Conservation (phyloP, 495 filamentous ascomycete species). For the Hypoxylon lenormandii region DNA sequence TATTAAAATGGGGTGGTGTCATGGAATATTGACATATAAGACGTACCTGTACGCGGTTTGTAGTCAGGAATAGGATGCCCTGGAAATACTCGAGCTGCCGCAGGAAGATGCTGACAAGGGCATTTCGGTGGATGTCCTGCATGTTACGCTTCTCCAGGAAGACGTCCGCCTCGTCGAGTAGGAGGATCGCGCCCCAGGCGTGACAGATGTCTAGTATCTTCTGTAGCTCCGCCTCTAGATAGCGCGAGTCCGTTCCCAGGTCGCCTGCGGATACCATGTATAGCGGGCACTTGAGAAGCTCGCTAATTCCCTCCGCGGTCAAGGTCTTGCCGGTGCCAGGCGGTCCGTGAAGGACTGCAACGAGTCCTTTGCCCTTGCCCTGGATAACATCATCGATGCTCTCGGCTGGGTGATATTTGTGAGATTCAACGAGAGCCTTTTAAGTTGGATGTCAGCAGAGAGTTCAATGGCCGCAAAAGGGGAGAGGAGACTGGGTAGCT, state of each 20-base stretch:
- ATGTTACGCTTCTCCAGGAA: slow-evolving; percentile 71
- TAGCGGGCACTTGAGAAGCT: slow-evolving; percentile 64
- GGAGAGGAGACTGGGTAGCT: neutral
- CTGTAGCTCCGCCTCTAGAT: slow-evolving; percentile 64
- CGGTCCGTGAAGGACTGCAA: slow-evolving; percentile 68
- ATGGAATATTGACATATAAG: slow-evolving; percentile 56
- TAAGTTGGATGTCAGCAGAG: slow-evolving; percentile 20
- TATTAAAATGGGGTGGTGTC: slow-evolving; percentile 83
- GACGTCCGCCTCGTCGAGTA: slow-evolving; percentile 76
- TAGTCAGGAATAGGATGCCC: slow-evolving; percentile 72
- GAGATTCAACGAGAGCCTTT: slow-evolving; percentile 77
- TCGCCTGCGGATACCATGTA: slow-evolving; percentile 69
- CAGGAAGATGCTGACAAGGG: slow-evolving; percentile 68
- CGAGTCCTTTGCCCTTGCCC: slow-evolving; percentile 71
- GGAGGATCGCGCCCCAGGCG: slow-evolving; percentile 66
- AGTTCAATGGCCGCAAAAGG: slow-evolving; percentile 6
- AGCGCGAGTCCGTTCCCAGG: slow-evolving; percentile 62
- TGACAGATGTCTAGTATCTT: slow-evolving; percentile 64
- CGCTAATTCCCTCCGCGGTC: slow-evolving; percentile 68
- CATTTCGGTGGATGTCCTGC: slow-evolving; percentile 66
- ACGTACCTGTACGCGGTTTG: slow-evolving; percentile 74
- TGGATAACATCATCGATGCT: slow-evolving; percentile 87
- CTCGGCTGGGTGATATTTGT: slow-evolving; percentile 80
- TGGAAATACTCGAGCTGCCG: slow-evolving; percentile 67
- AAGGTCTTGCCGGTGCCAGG: slow-evolving; percentile 72